These are phyloP conservation scores for Penicillium sp. DNA, from an alignment of 2,329 filamentous ascomycete species.

Conservation along the genomic window DNA sequence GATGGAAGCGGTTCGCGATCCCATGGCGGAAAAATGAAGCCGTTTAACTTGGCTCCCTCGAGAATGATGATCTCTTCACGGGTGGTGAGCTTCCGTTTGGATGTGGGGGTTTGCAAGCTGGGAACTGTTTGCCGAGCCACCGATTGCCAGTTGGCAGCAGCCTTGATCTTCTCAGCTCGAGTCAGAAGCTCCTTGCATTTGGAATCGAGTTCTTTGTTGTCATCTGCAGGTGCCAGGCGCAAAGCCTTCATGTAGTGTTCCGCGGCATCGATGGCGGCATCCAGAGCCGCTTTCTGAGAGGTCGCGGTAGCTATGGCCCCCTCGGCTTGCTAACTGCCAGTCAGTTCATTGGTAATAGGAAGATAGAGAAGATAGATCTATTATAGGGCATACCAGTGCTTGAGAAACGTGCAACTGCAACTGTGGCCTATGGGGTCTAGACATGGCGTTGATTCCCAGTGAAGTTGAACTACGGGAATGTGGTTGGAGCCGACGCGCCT, in stretches of 20 bases:
- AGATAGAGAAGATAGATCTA: background rate
- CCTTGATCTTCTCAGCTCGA: constrained; percentile 71
- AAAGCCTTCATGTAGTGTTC: constrained; percentile 78
- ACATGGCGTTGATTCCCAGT: constrained; percentile 23
- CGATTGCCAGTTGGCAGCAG: constrained; percentile 29
- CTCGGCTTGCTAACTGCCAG: constrained; percentile 49
- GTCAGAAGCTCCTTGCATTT: constrained; percentile 67
- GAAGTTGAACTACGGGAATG: constrained; percentile 7
- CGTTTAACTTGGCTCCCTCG: constrained; percentile 73
- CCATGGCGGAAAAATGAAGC: constrained; percentile 82
- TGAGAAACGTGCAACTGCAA: constrained; percentile 26
- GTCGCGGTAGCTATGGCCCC: constrained; percentile 47
- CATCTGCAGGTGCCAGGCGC: constrained; percentile 53
- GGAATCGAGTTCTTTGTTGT: constrained; percentile 61
- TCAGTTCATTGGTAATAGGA: constrained; percentile 22
- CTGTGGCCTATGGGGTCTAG: constrained; percentile 24
- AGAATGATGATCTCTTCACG: constrained; percentile 71
- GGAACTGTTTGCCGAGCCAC: constrained; percentile 24
- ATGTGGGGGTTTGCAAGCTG: constrained; percentile 45
- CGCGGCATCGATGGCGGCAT: constrained; percentile 68
- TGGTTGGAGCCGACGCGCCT: constrained; percentile 10
- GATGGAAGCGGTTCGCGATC: constrained; percentile 53
- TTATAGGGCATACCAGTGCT: constrained; percentile 26
- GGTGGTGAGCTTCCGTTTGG: constrained; percentile 58
- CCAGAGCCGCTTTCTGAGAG: constrained; percentile 61